These are phyloP conservation scores for Populus davidiana DNA, from an alignment of 345 rosid genomes.

Conservation along the genomic window DNA sequence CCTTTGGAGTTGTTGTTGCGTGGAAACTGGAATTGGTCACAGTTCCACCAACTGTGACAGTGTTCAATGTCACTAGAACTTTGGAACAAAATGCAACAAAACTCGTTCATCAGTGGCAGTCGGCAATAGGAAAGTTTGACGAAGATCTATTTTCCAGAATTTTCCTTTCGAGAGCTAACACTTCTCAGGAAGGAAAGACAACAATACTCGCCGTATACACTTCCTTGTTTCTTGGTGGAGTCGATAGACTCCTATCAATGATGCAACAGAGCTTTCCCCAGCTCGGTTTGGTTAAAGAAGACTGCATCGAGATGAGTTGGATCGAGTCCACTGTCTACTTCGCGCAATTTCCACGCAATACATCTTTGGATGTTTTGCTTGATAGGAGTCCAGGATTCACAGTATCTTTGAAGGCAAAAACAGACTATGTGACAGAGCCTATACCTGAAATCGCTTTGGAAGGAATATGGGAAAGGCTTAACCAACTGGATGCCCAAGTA, in stretches of 20 bases:
- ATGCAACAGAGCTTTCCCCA: too few relatives aligned
- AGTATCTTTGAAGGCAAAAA: too few relatives aligned
- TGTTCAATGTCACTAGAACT: not conserved
- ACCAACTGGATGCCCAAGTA: not conserved
- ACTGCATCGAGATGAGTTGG: not conserved
- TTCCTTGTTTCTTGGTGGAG: too few relatives aligned
- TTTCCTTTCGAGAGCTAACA: not conserved
- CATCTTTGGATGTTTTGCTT: too few relatives aligned
- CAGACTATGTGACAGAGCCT: too few relatives aligned
- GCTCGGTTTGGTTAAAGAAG: not conserved
- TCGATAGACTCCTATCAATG: too few relatives aligned
- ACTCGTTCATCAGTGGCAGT: slow-evolving; percentile 16
- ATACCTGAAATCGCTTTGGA: not conserved
- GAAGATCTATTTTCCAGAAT: slow-evolving; percentile 1
- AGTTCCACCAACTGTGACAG: too few relatives aligned
- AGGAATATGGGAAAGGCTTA: slow-evolving; percentile 3
- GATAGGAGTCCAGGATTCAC: too few relatives aligned
- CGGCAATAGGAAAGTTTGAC: not conserved
- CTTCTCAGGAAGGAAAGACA: not conserved
- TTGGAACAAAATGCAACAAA: slow-evolving; percentile 15
- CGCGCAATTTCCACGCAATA: too few relatives aligned
- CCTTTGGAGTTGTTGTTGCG: too few relatives aligned
- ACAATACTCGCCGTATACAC: too few relatives aligned
- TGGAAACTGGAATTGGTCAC: too few relatives aligned
- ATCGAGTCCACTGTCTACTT: not conserved